Base-by-base conservation (phyloP, 495 filamentous ascomycete genomes). In the Aspergillus avenaceus region DNA sequence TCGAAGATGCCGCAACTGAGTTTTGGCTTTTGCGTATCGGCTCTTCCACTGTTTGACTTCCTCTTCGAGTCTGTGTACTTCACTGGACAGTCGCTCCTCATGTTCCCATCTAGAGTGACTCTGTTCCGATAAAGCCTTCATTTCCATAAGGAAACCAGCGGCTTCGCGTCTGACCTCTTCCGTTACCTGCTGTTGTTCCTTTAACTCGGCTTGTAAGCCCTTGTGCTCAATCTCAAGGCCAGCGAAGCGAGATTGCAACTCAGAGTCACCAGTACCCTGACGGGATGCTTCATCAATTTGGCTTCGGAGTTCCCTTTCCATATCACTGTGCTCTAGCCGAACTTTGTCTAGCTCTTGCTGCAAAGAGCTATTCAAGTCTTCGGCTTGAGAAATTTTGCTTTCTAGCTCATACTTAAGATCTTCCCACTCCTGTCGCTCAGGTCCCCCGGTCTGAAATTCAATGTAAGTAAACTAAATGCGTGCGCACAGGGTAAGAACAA, bases 91-190 rank as follows among this genome's bases (percentile, higher is more conserved):
- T 37, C 81, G 78, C 34, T 91, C 80, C 69, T 98, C 92, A 43
- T 81, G 83, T 50, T 95, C 90, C 73, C 85, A 84, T 11, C 86
- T 82, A n/a, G 82, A 68, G 47, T 83, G 81, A 55, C 83, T 91
- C 46, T 89, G 84, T 47, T 88, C 81, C 11, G 90, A 91, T 29
- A 98, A 77, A 25, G 74, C 73, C 55, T 86, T 85, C 95, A 97
- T 97, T 66, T 98, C 91, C 51, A 79, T 78, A 13, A 98, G 71
- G 63, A 90, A 96, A 41, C 84, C 78, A 45, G 88, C 82, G 0
- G 95, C 91, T 70, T 96, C 89, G 28, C 79, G 82, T 18, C 88
- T 82, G 27, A 97, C 93, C 61, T 95, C 88, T 47, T 91, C 86
- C 0, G 91, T 96, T n/a, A 95, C 78, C 41, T 86, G 78, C 47